Conservation (phyloP, 1,139 yeast species). For the Yamadazyma triangularis region DNA sequence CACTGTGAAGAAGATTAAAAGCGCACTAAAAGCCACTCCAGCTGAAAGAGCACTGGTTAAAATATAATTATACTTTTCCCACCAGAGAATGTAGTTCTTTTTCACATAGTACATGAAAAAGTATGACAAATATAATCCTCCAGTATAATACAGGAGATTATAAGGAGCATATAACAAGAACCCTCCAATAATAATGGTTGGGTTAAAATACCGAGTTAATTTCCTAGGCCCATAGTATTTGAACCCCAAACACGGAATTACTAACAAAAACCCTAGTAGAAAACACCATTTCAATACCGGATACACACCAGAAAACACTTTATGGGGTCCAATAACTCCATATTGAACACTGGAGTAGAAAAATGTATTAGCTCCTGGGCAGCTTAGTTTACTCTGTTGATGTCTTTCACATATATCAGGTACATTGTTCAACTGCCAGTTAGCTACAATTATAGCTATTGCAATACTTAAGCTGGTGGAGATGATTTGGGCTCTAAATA, state of each 20-base stretch:
- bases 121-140: constrained; percentile 45
- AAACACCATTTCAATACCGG: constrained; percentile 50
- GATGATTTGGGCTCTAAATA: constrained; percentile 56
- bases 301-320: constrained; percentile 47
- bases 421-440: constrained; percentile 43
- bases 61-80: constrained; percentile 64
- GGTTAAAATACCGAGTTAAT: constrained; percentile 33
- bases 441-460: constrained; percentile 46
- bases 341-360: constrained; percentile 53
- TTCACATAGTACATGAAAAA: constrained; percentile 52
- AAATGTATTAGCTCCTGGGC: constrained; percentile 47
- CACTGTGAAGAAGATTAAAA: constrained; percentile 54
- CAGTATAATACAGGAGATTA: constrained; percentile 50
- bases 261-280: constrained; percentile 48
- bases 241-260: constrained; percentile 35
- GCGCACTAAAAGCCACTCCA: constrained; percentile 55
- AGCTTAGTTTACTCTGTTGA: constrained; percentile 40
- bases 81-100: constrained; percentile 48
- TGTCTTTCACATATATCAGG: constrained; percentile 41
- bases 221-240: constrained; percentile 30
- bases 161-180: constrained; percentile 48
- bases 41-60: constrained; percentile 54
- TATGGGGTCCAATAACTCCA: constrained; percentile 61
- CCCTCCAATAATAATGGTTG: constrained; percentile 39
- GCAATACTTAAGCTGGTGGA: constrained; percentile 36